Evolutionary conservation across 192 early-diverging fungal species (phyloP), one percentile per base, ranked within the genome.

Genomic region (Chytriomyces sp.): DNA sequence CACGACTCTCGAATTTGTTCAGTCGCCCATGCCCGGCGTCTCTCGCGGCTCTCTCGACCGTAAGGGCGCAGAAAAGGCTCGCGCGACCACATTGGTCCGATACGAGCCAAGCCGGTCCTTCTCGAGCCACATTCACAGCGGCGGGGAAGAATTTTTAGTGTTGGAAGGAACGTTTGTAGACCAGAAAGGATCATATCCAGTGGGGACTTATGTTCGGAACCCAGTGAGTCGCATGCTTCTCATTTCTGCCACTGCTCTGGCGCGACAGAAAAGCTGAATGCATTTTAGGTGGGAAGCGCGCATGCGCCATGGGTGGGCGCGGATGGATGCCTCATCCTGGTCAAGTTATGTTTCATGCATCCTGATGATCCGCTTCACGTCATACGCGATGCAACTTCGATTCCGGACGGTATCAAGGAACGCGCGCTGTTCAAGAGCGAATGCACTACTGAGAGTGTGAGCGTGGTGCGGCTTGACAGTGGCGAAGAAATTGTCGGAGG

Each of bases 71-170:
- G 72, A 74, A 65, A 52, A 58, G 5, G 76, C 76, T 7, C 41
- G 76, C 8, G 70, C 72, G 22, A 77, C 76, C 12, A 62, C 76
- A 26, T 63, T 77, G 0, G 70, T 77, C 33, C 54, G 76, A 22
- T 77, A 76, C 54, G 73, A 37, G n/a, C 62, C 76, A 30, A 53
- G 63, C 44, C 28, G 25, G 5, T 30, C 25, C 6, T 77, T 77
- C 36, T 39, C 56, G 8, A 19, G 8, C 19, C 76, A 77, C 64
- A 60, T 55, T 12, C 72, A 77, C 64, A 34, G n/a, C 7, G 72
- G 72, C 17, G 76, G 76, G 22, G 76, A 77, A 64, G 76, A 77
- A 72, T 77, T 77, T 62, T 55, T 74, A n/a, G 76, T 77, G 5
- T 39, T 74, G 12, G 63, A 77, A 64, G 72, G 76, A 3, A 54